Conservation (phyloP, 225 moss, liverwort and hornwort genomes). For the Thuidium tamariscinum region DNA sequence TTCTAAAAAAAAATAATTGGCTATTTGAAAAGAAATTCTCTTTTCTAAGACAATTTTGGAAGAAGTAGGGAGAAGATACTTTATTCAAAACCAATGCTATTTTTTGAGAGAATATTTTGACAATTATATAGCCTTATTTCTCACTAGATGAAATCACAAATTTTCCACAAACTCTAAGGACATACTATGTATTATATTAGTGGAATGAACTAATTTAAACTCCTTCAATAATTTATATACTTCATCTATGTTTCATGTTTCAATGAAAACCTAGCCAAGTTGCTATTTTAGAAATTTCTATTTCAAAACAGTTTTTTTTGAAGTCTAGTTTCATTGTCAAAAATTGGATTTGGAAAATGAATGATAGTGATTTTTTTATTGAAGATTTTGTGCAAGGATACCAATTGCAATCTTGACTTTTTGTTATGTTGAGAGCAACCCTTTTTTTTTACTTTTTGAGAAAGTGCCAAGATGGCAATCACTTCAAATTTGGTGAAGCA, state of each 20-base stretch:
- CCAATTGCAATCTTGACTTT: too few relatives aligned
- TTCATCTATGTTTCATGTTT: not conserved
- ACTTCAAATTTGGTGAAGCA: too few relatives aligned
- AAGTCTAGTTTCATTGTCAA: too few relatives aligned
- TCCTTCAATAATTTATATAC: not conserved
- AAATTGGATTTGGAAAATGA: too few relatives aligned
- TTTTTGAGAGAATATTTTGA: not conserved
- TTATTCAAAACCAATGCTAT: not conserved
- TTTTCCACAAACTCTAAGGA: not conserved
- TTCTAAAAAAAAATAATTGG: not conserved
- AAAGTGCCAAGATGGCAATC: too few relatives aligned
- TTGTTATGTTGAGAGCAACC: too few relatives aligned
- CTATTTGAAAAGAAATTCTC: rapidly evolving
- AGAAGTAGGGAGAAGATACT: rapidly evolving
- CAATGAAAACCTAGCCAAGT: not conserved
- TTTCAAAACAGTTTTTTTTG: too few relatives aligned
- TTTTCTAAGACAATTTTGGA: not conserved
- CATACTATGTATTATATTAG: too few relatives aligned
- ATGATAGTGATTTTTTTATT: too few relatives aligned
- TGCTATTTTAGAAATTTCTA: too few relatives aligned
- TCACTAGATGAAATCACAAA: not conserved
- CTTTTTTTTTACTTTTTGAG: too few relatives aligned
- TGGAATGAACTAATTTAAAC: not conserved
- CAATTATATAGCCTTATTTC: not conserved
- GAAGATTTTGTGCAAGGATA: too few relatives aligned